phyloP scores from a whole-genome alignment of 2,329 filamentous ascomycete genomes.

The Xylariaceae sp. region DNA sequence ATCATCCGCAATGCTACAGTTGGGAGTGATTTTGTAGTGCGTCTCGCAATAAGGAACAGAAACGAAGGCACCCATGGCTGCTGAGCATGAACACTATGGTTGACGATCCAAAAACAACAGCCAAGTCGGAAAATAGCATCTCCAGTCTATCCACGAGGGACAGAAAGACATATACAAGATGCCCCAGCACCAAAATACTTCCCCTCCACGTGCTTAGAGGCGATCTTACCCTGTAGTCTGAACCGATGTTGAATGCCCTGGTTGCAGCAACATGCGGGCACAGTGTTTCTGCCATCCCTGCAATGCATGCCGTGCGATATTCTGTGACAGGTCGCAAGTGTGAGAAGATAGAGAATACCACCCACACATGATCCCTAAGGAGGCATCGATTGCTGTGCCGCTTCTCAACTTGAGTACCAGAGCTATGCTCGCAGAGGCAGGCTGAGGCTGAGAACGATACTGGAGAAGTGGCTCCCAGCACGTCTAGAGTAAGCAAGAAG shows the following conservation, averaged over 20 bases:
- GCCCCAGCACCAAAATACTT: not conserved
- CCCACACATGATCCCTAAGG: no score
- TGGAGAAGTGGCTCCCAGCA: not conserved
- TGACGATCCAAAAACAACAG: not conserved
- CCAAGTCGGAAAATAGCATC: not conserved
- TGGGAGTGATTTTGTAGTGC: constrained; percentile 12
- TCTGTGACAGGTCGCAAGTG: no score
- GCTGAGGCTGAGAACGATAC: constrained; percentile 7
- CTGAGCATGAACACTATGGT: not conserved
- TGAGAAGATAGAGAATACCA: no score
- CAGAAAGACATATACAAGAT: not conserved
- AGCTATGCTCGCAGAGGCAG: not conserved
- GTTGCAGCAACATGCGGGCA: not conserved
- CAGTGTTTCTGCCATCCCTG: not conserved
- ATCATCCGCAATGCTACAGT: constrained; percentile 10
- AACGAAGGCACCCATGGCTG: constrained; percentile 17
- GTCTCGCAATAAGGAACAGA: constrained; percentile 14
- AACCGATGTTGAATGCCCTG: not conserved
- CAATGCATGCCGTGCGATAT: not conserved
- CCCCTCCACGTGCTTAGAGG: not conserved
- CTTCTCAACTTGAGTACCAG: not conserved
- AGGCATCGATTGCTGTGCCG: not conserved
- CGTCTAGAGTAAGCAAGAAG: not conserved
- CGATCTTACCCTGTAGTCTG: not conserved
- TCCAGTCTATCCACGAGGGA: not conserved